Percentiles rank a stretch among this genome's conserved stretches.
Conservation (phyloP, 192 early-diverging fungal genomes). For the Jimgerdemannia lactiflua region DNA sequence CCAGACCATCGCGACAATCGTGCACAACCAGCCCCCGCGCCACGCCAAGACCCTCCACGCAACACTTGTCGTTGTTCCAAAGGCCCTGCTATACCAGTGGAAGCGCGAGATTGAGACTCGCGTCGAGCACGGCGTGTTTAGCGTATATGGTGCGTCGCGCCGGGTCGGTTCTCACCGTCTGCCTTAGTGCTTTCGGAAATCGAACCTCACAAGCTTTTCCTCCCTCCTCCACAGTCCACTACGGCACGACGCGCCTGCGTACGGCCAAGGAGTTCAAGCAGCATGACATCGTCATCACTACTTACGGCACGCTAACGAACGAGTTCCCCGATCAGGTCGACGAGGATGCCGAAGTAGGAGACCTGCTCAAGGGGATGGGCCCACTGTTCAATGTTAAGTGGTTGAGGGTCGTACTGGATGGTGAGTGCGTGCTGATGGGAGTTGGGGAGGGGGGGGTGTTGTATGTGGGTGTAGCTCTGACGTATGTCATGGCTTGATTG, state of each 20-base stretch:
- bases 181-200: not conserved
- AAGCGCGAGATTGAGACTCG: not conserved
- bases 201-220: not conserved
- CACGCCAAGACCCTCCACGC: not conserved
- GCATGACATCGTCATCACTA: conserved; percentile 39
- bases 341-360: not conserved
- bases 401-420: conserved; percentile 36
- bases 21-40: not conserved
- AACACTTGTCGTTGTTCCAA: not conserved
- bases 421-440: not conserved
- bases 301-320: conserved; percentile 27
- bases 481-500: not conserved
- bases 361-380: not conserved
- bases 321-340: conserved; percentile 9
- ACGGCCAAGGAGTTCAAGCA: conserved; percentile 25
- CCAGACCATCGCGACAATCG: conserved; percentile 24
- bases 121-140: not conserved
- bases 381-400: not conserved
- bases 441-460: not conserved
- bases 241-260: conserved; percentile 35
- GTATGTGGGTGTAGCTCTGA: too few species aligned
- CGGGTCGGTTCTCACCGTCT: too few species aligned
- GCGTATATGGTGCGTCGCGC: not conserved
- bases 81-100: not conserved
- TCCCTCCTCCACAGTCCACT: conserved; percentile 17